Conservation (phyloP, 1,284 basidiomycete species). For the Ceratobasidium sp. region DNA sequence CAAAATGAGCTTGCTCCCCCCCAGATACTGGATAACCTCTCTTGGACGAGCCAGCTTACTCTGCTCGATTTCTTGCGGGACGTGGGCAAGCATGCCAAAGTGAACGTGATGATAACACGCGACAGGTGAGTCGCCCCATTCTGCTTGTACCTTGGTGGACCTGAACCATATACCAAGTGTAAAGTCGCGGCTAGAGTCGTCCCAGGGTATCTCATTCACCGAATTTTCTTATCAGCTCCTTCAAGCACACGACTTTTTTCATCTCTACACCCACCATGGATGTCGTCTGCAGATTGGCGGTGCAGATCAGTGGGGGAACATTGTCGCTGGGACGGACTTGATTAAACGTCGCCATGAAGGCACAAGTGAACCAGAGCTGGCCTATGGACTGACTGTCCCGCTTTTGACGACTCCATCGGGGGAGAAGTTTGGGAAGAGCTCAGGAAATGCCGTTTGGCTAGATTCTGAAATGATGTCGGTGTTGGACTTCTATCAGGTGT, state of each 20-base stretch:
- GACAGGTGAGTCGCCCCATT: constrained; percentile 70
- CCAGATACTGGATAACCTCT: constrained; percentile 79
- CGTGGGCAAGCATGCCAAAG: constrained; percentile 80
- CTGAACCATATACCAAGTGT: constrained; percentile 63
- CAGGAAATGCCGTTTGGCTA: constrained; percentile 95
- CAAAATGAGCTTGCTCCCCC: constrained; percentile 47
- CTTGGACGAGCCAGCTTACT: constrained; percentile 78
- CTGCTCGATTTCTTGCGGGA: constrained; percentile 86
- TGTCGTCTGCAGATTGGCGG: constrained; percentile 95
- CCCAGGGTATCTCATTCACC: constrained; percentile 89
- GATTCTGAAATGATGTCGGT: constrained; percentile 76
- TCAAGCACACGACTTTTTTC: constrained; percentile 94
- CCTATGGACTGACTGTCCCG: constrained; percentile 90
- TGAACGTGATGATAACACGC: constrained; percentile 88
- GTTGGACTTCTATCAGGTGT: constrained; percentile 90
- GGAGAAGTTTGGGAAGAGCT: constrained; percentile 97
- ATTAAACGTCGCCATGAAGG: constrained; percentile 62
- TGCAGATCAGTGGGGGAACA: constrained; percentile 99
- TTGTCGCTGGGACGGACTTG: constrained; percentile 88
- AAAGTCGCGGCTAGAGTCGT: constrained; percentile 76
- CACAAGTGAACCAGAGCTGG: constrained; percentile 50
- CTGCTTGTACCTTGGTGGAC: not conserved
- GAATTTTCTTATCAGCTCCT: constrained; percentile 98
- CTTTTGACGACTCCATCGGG: constrained; percentile 89
- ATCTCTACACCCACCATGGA: constrained; percentile 68